phyloP scores from a whole-genome alignment of 148 eudicot species.

The Cornus controversa region DNA sequence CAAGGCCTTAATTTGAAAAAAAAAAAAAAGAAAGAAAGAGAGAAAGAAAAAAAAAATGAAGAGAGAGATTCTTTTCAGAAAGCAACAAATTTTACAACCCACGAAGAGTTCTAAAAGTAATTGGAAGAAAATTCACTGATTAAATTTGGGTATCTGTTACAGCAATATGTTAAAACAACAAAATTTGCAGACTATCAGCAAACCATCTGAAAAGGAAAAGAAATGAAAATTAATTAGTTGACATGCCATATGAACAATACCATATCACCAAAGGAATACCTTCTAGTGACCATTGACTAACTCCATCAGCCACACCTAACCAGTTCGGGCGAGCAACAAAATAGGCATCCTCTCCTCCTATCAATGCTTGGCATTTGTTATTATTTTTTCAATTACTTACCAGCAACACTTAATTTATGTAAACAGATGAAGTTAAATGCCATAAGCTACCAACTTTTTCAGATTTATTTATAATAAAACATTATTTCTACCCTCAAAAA shows the following conservation, averaged over 20 bases:
- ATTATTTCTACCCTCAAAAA: too few relatives aligned
- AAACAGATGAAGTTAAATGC: neutral
- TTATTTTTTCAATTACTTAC: slow-evolving; percentile 52
- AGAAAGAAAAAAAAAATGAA: too few relatives aligned
- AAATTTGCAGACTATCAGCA: neutral
- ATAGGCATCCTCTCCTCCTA: slow-evolving; percentile 91
- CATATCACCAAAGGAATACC: slow-evolving; percentile 37
- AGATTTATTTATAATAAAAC: too few relatives aligned
- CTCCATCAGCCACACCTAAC: slow-evolving; percentile 93
- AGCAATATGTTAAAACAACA: neutral
- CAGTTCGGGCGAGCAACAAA: slow-evolving; percentile 57
- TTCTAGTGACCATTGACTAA: slow-evolving; percentile 77
- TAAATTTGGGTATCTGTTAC: neutral
- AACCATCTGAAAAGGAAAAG: neutral
- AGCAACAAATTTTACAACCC: neutral
- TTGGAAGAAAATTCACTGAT: neutral
- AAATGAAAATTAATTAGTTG: neutral
- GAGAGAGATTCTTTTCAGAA: neutral
- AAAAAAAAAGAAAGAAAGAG: neutral
- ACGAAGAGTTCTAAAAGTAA: neutral
- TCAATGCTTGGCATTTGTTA: slow-evolving; percentile 90
- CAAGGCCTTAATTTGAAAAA: neutral
- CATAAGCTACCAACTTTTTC: neutral
- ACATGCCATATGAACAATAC: neutral
- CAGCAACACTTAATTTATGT: slow-evolving; percentile 12